Evolutionary conservation across 306 rosid species (phyloP).

Genomic region (Dalbergia cochinchinensis): DNA sequence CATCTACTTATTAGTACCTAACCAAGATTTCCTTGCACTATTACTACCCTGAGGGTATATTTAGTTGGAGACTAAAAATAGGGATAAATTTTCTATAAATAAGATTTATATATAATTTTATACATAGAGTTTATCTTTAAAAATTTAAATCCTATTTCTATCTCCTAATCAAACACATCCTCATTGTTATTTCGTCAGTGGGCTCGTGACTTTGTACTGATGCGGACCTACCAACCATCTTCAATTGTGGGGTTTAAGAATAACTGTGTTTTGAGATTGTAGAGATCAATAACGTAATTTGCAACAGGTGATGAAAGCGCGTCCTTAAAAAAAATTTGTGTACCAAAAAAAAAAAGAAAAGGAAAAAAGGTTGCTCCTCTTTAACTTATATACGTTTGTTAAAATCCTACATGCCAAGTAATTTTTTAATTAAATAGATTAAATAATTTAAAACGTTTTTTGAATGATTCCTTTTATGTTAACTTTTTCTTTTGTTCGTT

Average conservation of each 20-base stretch:
- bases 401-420: background rate
- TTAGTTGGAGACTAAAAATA: too few relatives aligned
- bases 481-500: background rate
- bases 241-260: background rate
- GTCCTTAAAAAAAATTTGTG: background rate
- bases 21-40: too few relatives aligned
- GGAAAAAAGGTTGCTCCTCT: background rate
- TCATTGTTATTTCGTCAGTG: background rate
- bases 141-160: too few relatives aligned
- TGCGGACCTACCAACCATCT: too few relatives aligned
- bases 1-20: too few relatives aligned
- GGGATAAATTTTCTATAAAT: too few relatives aligned
- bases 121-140: too few relatives aligned
- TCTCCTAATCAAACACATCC: too few relatives aligned
- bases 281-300: background rate
- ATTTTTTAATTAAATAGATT: background rate
- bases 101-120: too few relatives aligned
- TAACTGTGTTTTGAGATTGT: background rate
- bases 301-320: background rate
- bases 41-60: too few relatives aligned
- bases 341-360: too few relatives aligned
- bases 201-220: background rate
- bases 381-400: background rate
- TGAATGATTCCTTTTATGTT: background rate
- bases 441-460: too few relatives aligned